Base-by-base conservation (phyloP, 2,329 filamentous ascomycete species). In the Apiospora malaysiana region DNA sequence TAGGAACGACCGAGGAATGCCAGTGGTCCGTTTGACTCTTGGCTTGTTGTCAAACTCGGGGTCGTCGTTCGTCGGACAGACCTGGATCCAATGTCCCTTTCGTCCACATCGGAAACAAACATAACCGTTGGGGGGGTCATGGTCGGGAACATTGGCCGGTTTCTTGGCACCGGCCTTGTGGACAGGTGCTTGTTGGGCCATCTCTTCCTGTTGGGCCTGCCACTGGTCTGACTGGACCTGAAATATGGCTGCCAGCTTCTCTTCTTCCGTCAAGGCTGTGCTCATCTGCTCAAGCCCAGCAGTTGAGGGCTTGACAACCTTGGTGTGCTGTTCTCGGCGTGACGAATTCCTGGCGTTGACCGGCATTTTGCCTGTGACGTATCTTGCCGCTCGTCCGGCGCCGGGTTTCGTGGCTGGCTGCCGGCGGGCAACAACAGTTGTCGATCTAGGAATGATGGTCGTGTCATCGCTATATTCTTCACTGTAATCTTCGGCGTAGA, bases 61-160 rank as follows among this genome's bases (percentile, higher is more conserved):
- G 75, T 99, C 95, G 80, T 97, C 94, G 81, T 99, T 99, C n/a
- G 95, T 99, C 8, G 96, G 96, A 79, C 96, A 99, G 69, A 94
- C 90, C 83, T 98, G 95, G 73, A 99, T 99, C 95, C 95, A 99
- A 81, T 99, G 96, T n/a, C 95, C 96, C 84, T 98, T 98, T 81
- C 98, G 93, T 73, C 94, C 93, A 82, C 96, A 99, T 68, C 96
- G 92, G 80, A 98, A 97, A 83, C 96, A 99, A 73, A 98, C 92
- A 81, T 99, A 99, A 69, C 95, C 95, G 69, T 93, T 92, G 0
- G 96, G 96, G 2, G 96, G 95, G 65, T 96, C 94, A 78, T 97
- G 95, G 76, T 97, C 95, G 4, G 96, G 96, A 40, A 97, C 93
- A 74, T 93, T 93, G 45, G 88, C 86, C 4, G 89, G 87, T 74